Conservation (phyloP, 805 yeast species). For the Lipomyces sp. region DNA sequence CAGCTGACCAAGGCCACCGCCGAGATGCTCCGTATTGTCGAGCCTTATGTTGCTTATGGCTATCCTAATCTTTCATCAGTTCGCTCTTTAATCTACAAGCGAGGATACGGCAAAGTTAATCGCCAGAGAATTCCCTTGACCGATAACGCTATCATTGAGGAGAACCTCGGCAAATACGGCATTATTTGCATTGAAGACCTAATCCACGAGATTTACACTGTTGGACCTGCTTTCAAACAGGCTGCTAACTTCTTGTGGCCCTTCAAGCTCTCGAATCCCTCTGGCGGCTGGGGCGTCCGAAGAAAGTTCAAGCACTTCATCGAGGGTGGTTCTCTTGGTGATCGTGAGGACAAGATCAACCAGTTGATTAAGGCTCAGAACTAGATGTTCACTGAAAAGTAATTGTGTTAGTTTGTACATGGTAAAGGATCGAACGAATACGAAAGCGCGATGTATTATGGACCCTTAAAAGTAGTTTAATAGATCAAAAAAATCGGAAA, state of each 20-base stretch:
- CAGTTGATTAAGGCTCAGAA: slow-evolving; percentile 55
- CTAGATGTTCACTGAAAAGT: slow-evolving; percentile 20
- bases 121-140: slow-evolving; percentile 74
- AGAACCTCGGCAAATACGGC: slow-evolving; percentile 72
- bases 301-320: slow-evolving; percentile 83
- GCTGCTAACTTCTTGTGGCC: slow-evolving; percentile 87
- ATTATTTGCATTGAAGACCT: slow-evolving; percentile 75
- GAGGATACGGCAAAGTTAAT: slow-evolving; percentile 83
- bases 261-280: slow-evolving; percentile 80
- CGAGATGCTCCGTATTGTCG: slow-evolving; percentile 76
- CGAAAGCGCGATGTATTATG: slow-evolving; percentile 2
- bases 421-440: not conserved
- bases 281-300: slow-evolving; percentile 79
- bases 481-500: not conserved
- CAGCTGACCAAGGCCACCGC: slow-evolving; percentile 75
- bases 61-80: slow-evolving; percentile 76
- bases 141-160: slow-evolving; percentile 75
- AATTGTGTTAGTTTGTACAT: not conserved
- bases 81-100: slow-evolving; percentile 78
- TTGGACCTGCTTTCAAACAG: slow-evolving; percentile 85
- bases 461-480: not conserved
- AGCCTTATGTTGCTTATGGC: slow-evolving; percentile 83
- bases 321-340: slow-evolving; percentile 86
- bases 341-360: slow-evolving; percentile 80
- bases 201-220: slow-evolving; percentile 81